These are phyloP conservation scores for Phytophthora fragariae DNA, from an alignment of 352 stramenopile species.

Conservation along the genomic window DNA sequence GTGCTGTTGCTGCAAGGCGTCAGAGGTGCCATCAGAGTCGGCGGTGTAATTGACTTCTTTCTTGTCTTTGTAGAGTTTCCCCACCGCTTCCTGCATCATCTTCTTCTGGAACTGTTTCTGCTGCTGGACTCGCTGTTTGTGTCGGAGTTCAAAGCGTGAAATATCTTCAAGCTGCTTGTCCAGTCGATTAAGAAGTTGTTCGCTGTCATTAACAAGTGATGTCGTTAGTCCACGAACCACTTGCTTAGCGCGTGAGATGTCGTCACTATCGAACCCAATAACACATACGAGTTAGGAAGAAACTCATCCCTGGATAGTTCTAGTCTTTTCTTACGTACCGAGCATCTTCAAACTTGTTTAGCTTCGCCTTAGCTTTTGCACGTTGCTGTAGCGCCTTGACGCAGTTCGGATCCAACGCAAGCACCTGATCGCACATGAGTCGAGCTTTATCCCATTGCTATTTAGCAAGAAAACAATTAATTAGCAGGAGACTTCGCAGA, in stretches of 20 bases:
- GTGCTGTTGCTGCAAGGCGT: constrained; percentile 17
- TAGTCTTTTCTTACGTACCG: constrained; percentile 40
- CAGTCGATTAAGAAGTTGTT: constrained; percentile 40
- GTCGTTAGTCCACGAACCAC: constrained; percentile 24
- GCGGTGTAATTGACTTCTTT: constrained; percentile 27
- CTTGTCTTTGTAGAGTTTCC: constrained; percentile 80
- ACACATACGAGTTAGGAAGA: constrained; percentile 1
- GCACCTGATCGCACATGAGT: constrained; percentile 64
- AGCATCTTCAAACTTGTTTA: constrained; percentile 66
- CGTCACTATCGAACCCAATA: constrained; percentile 30
- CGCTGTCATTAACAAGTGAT: neutral
- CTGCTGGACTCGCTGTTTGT: constrained; percentile 47
- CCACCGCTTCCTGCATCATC: constrained; percentile 82
- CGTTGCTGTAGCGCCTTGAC: constrained; percentile 72
- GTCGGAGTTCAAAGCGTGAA: constrained; percentile 50
- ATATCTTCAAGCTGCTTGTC: constrained; percentile 62
- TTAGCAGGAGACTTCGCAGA: neutral
- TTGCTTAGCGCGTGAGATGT: constrained; percentile 47
- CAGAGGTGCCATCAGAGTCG: neutral
- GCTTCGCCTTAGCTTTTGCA: constrained; percentile 57
- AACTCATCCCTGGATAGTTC: neutral
- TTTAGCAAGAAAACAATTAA: neutral
- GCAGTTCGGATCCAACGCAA: constrained; percentile 53
- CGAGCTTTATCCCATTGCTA: constrained; percentile 78
- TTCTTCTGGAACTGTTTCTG: constrained; percentile 72